These are phyloP conservation scores for Gnetum montanum DNA, from an alignment of 75 land plant species.

Conservation along the genomic window DNA sequence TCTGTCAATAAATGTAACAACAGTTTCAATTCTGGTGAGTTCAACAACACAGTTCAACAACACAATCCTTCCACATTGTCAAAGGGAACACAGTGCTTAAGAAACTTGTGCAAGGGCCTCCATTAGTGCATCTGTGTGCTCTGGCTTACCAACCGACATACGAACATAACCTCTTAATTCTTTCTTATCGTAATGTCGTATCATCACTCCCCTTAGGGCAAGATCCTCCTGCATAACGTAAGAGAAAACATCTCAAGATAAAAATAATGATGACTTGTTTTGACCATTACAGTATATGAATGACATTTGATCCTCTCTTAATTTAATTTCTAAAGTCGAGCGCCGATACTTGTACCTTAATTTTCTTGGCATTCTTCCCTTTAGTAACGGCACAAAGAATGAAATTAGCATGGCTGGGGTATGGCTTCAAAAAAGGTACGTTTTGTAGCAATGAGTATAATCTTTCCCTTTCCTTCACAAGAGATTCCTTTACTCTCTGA, in stretches of 20 bases:
- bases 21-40: too few relatives aligned
- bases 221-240: slow-evolving; percentile 81
- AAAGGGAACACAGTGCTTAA: not conserved
- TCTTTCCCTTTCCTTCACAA: slow-evolving; percentile 75
- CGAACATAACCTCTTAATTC: slow-evolving; percentile 78
- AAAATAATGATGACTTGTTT: too few relatives aligned
- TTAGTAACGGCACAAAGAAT: slow-evolving; percentile 84
- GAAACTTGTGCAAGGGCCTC: slow-evolving; percentile 27
- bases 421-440: slow-evolving; percentile 73
- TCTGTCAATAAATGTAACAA: too few relatives aligned
- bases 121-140: slow-evolving; percentile 85
- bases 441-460: slow-evolving; percentile 62
- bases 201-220: slow-evolving; percentile 80
- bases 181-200: slow-evolving; percentile 86
- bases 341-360: slow-evolving; percentile 92
- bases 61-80: too few relatives aligned
- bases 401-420: slow-evolving; percentile 91
- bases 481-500: slow-evolving; percentile 71
- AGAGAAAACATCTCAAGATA: too few relatives aligned
- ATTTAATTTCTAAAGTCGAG: too few relatives aligned
- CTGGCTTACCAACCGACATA: slow-evolving; percentile 90
- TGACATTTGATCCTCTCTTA: not conserved
- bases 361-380: slow-evolving; percentile 71
- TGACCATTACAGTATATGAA: too few relatives aligned
- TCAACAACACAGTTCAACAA: too few relatives aligned